Conservation (phyloP, 345 rosid species). For the Geranium brycei region DNA sequence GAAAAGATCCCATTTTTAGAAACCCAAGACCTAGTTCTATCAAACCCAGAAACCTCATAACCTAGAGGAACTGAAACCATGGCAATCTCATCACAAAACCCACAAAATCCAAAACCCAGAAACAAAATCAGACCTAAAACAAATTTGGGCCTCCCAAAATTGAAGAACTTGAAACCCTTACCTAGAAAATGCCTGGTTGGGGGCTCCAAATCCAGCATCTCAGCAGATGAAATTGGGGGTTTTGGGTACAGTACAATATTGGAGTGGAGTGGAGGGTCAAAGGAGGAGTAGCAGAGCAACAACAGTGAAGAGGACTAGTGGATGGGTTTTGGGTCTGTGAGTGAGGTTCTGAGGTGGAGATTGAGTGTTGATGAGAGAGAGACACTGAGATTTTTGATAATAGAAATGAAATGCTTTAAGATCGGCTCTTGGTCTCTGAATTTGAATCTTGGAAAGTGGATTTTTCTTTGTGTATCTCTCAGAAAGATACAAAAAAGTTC, state of each 20-base stretch:
- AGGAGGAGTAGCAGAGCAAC: no score
- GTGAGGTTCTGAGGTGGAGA: constrained; percentile 8
- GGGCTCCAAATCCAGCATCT: constrained; percentile 11
- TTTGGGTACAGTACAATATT: background rate
- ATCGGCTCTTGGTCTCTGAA: background rate
- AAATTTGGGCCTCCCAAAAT: constrained; percentile 5
- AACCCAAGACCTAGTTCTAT: constrained; percentile 22
- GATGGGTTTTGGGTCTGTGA: background rate
- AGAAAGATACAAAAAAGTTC: no score
- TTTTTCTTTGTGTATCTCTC: background rate
- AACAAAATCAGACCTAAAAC: constrained; percentile 15
- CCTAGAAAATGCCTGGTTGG: constrained; percentile 16
- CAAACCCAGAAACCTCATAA: constrained; percentile 26
- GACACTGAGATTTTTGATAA: background rate
- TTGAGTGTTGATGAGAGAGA: constrained; percentile 3
- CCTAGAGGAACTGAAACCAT: constrained; percentile 28
- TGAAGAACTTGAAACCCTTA: constrained; percentile 3
- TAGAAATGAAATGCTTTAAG: constrained; percentile 9
- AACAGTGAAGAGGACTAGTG: background rate
- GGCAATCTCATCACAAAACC: constrained; percentile 15
- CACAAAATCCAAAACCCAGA: constrained; percentile 15
- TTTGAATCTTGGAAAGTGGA: constrained; percentile 9
- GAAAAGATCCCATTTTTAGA: constrained; percentile 28
- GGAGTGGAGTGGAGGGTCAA: no score
- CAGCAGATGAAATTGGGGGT: constrained; percentile 1